phyloP scores from a whole-genome alignment of 495 filamentous ascomycete species.

The Podospora pseudocomata region DNA sequence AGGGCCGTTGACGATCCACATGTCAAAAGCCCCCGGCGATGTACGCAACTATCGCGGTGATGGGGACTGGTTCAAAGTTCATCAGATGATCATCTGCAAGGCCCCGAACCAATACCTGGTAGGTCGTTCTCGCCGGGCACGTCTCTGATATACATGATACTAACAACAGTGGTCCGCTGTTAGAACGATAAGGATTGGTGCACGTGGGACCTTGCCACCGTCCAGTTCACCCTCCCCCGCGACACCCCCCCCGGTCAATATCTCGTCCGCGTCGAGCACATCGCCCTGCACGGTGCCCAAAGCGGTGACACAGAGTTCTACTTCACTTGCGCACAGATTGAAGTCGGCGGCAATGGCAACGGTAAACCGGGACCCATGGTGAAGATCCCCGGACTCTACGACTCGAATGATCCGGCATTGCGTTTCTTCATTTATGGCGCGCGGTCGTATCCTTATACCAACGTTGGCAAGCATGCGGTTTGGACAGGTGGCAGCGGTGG shows the following conservation, averaged over 20 bases:
- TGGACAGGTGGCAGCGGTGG: slow-evolving; percentile 15
- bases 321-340: slow-evolving; percentile 40
- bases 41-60: slow-evolving; percentile 34
- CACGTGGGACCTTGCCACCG: slow-evolving; percentile 23
- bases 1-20: slow-evolving; percentile 30
- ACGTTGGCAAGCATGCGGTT: slow-evolving; percentile 14
- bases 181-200: slow-evolving; percentile 28
- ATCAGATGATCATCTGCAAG: slow-evolving; percentile 31
- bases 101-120: background rate
- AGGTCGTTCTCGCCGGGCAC: background rate
- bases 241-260: slow-evolving; percentile 45
- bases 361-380: slow-evolving; percentile 36
- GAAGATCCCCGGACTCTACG: slow-evolving; percentile 34
- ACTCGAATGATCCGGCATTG: slow-evolving; percentile 30
- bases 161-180: background rate
- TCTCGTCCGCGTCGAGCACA: slow-evolving; percentile 48
- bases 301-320: slow-evolving; percentile 49
- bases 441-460: slow-evolving; percentile 13
- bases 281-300: slow-evolving; percentile 45
- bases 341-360: slow-evolving; percentile 42
- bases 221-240: slow-evolving; percentile 38
- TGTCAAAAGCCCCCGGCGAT: slow-evolving; percentile 36
- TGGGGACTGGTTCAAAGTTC: slow-evolving; percentile 43
- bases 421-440: slow-evolving; percentile 30
- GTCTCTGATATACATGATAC: background rate